Evolutionary conservation across 345 rosid genomes (phyloP).

Genomic region (Physaria fendleri): DNA sequence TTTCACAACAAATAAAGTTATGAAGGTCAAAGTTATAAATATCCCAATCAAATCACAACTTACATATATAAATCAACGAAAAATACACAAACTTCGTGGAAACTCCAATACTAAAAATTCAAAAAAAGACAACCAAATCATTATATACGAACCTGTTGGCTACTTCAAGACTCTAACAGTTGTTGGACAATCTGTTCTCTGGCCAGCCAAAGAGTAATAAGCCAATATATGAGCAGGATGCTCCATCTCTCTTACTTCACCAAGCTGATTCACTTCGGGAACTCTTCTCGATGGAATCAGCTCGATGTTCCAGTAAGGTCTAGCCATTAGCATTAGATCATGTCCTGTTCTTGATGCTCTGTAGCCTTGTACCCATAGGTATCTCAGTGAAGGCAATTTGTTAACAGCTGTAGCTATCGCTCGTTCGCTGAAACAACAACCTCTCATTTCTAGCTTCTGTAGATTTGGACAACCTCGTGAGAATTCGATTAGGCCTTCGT

Average conservation of each 20-base stretch:
- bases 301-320: conserved; percentile 97
- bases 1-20: too few relatives aligned
- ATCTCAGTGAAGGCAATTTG: conserved; percentile 69
- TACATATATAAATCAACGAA: too few relatives aligned
- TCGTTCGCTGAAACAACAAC: conserved; percentile 73
- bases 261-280: conserved; percentile 15
- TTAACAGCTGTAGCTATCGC: conserved; percentile 64
- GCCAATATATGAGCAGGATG: conserved; percentile 91
- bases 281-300: conserved; percentile 58
- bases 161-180: conserved; percentile 40
- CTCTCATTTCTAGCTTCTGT: conserved; percentile 90
- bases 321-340: conserved; percentile 67
- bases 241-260: conserved; percentile 33
- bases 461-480: conserved; percentile 82
- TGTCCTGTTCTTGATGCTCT: conserved; percentile 43
- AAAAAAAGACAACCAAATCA: neutral
- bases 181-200: conserved; percentile 75
- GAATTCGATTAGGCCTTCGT: conserved; percentile 67
- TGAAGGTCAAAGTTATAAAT: too few relatives aligned
- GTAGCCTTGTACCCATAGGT: conserved; percentile 95
- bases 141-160: conserved; percentile 28
- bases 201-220: conserved; percentile 88
- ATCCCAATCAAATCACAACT: too few relatives aligned
- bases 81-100: conserved; percentile 3
- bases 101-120: conserved; percentile 13